Base-by-base conservation (phyloP, 2,329 filamentous ascomycete genomes). In the Ambrosiella xylebori region DNA sequence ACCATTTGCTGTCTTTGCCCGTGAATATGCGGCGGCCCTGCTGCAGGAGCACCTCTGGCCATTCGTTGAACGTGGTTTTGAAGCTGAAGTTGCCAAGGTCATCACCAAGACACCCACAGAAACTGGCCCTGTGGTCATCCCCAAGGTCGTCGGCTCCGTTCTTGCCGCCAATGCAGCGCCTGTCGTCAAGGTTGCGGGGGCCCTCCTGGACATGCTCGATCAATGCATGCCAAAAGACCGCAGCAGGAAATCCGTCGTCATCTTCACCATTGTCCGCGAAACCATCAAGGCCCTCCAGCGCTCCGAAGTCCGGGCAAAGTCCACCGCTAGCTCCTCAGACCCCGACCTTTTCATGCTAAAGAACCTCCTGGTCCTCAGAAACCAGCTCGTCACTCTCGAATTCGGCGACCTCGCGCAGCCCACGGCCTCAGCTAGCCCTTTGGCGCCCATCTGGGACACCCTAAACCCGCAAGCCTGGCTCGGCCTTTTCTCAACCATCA, bases 331-430 rank as follows among this genome's bases (percentile, higher is more conserved):
- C 58, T 74, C 77, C 19, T 67, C 84, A 6, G 89, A 97, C 67
- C 80, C 86, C 0, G 86, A 95, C 64, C 77, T 98, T 3, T 98
- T 98, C 70, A 83, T 96, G 66, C 84, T 98, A 65, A 93, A 91
- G 64, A 95, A 98, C 67, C 78, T 98, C 1, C 84, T 98, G 54
- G 84, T 96, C 54, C 79, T 98, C 56, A 97, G 97, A 70, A 94
- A 96, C 67, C 88, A 96, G 68, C 86, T 98, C 56, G 83, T 98
- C 35, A 90, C 90, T 8, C 89, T 98, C 61, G 93, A 98, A 71
- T 96, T 98, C 63, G 90, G 80, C 56, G 80, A 83, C 63, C 76
- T 81, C 13, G 73, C 79, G 60, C 77, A 76, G 58, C 73, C 51
- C 15, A 41, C 45, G 13, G 9, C 39, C 7, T 69, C 70, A 11